Conservation (phyloP, 2,329 filamentous ascomycete genomes). For the Thermoascus crustaceus region DNA sequence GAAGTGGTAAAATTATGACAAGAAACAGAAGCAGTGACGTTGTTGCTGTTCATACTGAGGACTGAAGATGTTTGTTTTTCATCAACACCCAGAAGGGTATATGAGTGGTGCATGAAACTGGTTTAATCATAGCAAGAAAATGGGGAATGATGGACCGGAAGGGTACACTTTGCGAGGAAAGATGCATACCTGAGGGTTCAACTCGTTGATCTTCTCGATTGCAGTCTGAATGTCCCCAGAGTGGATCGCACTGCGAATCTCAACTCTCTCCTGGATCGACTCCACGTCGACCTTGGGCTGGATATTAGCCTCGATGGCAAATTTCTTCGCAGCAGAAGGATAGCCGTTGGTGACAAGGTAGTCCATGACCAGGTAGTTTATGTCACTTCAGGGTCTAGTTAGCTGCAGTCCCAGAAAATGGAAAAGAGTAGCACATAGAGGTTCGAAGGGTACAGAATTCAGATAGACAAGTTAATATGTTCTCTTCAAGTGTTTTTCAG, state of each 20-base stretch:
- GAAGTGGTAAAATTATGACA: slow-evolving; percentile 5
- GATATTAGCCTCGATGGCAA: slow-evolving; percentile 88
- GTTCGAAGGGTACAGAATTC: slow-evolving; percentile 32
- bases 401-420: slow-evolving; percentile 15
- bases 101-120: slow-evolving; percentile 99
- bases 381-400: slow-evolving; percentile 57
- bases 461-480: slow-evolving; percentile 71
- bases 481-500: slow-evolving; percentile 92
- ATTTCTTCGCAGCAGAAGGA: slow-evolving; percentile 82
- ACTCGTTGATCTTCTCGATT: slow-evolving; percentile 78
- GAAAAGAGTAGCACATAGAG: slow-evolving; percentile 4
- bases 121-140: slow-evolving; percentile 77
- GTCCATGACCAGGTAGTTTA: slow-evolving; percentile 91
- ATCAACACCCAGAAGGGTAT: slow-evolving; percentile 80
- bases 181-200: slow-evolving; percentile 78
- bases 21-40: slow-evolving; percentile 10
- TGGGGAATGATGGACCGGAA: slow-evolving; percentile 9
- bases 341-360: slow-evolving; percentile 96
- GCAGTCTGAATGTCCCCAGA: slow-evolving; percentile 76
- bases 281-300: slow-evolving; percentile 62
- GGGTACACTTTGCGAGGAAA: not conserved
- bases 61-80: slow-evolving; percentile 72
- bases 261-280: slow-evolving; percentile 67
- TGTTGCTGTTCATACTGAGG: slow-evolving; percentile 69
- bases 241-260: slow-evolving; percentile 79